Percentiles rank a stretch among this genome's conserved stretches.
phyloP scores from a whole-genome alignment of 2,329 filamentous ascomycete genomes.

The Aaosphaeria pasadenensis region DNA sequence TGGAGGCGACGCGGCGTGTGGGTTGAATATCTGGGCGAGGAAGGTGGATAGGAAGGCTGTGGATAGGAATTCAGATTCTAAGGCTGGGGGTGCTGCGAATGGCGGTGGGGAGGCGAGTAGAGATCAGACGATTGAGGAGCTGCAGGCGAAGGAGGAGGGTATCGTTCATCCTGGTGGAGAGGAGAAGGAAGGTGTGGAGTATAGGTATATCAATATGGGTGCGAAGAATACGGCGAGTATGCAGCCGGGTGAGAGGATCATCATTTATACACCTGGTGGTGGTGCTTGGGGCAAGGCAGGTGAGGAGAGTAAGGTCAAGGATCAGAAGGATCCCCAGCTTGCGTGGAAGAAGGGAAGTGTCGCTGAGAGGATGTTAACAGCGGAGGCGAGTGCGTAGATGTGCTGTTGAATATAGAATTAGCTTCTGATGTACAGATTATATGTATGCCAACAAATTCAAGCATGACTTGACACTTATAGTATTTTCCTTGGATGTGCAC shows the following conservation, averaged over 20 bases:
- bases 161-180: slow-evolving; percentile 12
- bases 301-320: slow-evolving; percentile 50
- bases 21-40: slow-evolving; percentile 84
- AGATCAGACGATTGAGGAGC: slow-evolving; percentile 40
- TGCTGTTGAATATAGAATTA: too few relatives aligned
- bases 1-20: slow-evolving; percentile 73
- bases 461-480: too few relatives aligned
- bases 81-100: slow-evolving; percentile 16
- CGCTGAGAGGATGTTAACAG: slow-evolving; percentile 53
- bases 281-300: slow-evolving; percentile 70
- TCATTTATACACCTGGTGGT: slow-evolving; percentile 74
- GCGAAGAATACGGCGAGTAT: slow-evolving; percentile 79
- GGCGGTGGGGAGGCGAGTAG: slow-evolving; percentile 45
- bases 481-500: too few relatives aligned
- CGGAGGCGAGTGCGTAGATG: slow-evolving; percentile 39
- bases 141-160: slow-evolving; percentile 27
- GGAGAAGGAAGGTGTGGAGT: slow-evolving; percentile 47
- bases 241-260: slow-evolving; percentile 73
- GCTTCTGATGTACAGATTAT: too few relatives aligned
- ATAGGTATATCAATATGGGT: slow-evolving; percentile 68
- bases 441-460: too few relatives aligned
- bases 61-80: slow-evolving; percentile 21
- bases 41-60: slow-evolving; percentile 50
- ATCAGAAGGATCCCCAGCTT: slow-evolving; percentile 56
- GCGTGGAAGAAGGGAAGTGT: slow-evolving; percentile 61